phyloP scores from a whole-genome alignment of 1,139 yeast genomes.

The Waltiozyma sp. region DNA sequence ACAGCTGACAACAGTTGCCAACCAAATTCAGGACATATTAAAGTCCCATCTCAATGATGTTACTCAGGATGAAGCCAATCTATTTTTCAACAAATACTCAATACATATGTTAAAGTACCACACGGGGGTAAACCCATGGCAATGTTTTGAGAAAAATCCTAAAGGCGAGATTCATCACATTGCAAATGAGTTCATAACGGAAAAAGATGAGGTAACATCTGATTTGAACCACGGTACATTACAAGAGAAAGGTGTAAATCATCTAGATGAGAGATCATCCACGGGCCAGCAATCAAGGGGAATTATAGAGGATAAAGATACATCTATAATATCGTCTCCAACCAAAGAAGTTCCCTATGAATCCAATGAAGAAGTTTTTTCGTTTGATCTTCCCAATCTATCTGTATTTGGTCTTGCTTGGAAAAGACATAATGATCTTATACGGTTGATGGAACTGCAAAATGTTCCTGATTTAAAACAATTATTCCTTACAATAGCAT shows the following conservation, averaged over 20 bases:
- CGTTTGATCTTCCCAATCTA: constrained; percentile 20
- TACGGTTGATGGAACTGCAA: constrained; percentile 13
- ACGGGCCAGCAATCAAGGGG: no score
- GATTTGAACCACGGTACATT: not conserved
- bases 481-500: constrained; percentile 23
- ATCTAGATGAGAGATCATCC: no score
- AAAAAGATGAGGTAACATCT: not conserved
- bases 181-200: not conserved
- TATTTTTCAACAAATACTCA: not conserved
- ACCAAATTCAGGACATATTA: not conserved
- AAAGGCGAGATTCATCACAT: not conserved
- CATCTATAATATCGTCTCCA: no score
- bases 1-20: not conserved
- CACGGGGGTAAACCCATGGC: constrained; percentile 6
- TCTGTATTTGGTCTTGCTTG: constrained; percentile 19
- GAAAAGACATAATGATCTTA: constrained; percentile 20
- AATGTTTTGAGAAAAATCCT: constrained; percentile 3
- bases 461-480: constrained; percentile 4
- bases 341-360: no score
- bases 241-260: no score
- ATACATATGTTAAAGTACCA: constrained; percentile 5
- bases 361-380: constrained; percentile 18
- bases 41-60: not conserved
- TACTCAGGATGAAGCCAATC: not conserved
- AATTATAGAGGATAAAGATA: no score